Evolutionary conservation across 2,329 filamentous ascomycete genomes (phyloP).

Genomic region (Ophiocordyceps robertsii): DNA sequence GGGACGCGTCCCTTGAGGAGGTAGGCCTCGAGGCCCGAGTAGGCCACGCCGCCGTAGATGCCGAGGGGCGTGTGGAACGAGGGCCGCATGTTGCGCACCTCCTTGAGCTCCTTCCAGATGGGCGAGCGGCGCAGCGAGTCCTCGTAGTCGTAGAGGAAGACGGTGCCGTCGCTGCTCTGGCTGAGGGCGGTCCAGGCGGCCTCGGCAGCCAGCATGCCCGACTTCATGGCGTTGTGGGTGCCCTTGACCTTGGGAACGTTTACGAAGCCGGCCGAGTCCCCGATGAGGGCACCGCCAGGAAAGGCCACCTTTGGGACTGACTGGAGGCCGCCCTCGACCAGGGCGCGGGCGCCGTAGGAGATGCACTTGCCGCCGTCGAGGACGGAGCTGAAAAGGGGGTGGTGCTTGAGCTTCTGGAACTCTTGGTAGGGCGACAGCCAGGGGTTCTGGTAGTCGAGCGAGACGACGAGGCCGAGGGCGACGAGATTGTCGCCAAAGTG

Average conservation of each 20-base stretch:
- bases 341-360: constrained; percentile 82
- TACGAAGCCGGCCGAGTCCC: constrained; percentile 90
- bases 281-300: constrained; percentile 87
- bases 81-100: constrained; percentile 94
- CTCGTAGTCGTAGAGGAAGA: constrained; percentile 94
- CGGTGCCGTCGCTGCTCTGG: constrained; percentile 44
- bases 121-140: constrained; percentile 70
- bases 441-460: constrained; percentile 90
- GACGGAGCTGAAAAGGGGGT: constrained; percentile 74
- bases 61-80: constrained; percentile 84
- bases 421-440: constrained; percentile 93
- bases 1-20: constrained; percentile 73
- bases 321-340: constrained; percentile 93
- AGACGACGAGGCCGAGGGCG: constrained; percentile 79
- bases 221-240: constrained; percentile 95
- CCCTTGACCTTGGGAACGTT: constrained; percentile 99
- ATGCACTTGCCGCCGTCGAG: constrained; percentile 97
- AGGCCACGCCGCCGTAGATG: constrained; percentile 77
- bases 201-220: constrained; percentile 90
- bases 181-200: constrained; percentile 68
- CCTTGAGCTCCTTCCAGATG: constrained; percentile 89
- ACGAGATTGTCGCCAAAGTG: constrained; percentile 98
- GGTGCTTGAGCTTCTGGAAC: constrained; percentile 97
- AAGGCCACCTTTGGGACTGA: constrained; percentile 96
- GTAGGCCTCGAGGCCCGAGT: constrained; percentile 87